These are phyloP conservation scores for Calonectria pseudoreteaudii DNA, from an alignment of 2,329 filamentous ascomycete genomes.

Conservation along the genomic window DNA sequence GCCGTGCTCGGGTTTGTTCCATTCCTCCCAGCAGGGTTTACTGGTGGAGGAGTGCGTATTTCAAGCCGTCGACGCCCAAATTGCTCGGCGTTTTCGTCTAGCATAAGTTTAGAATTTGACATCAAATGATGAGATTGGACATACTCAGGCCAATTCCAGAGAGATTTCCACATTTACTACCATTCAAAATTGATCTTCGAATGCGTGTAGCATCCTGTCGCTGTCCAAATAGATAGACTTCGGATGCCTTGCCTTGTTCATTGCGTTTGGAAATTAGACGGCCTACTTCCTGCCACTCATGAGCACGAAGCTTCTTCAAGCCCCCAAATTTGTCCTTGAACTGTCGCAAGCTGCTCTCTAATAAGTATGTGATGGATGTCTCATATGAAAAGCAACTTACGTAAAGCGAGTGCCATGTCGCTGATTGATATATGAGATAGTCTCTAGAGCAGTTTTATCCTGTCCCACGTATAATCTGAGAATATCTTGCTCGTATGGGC, in stretches of 20 bases:
- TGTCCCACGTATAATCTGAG: not conserved
- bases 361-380: not conserved
- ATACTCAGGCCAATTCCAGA: not conserved
- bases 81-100: not conserved
- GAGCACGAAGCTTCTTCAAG: not conserved
- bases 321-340: constrained; percentile 1
- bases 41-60: constrained; percentile 1
- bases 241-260: not conserved
- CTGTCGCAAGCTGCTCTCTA: not conserved
- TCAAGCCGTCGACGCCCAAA: not conserved
- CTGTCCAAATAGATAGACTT: not conserved
- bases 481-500: not conserved
- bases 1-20: too few relatives aligned
- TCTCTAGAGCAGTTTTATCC: not conserved
- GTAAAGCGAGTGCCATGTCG: not conserved
- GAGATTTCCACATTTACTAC: not conserved
- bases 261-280: not conserved
- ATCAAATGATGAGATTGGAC: too few relatives aligned
- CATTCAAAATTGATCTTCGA: not conserved
- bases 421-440: not conserved
- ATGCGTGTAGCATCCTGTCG: not conserved
- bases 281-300: not conserved
- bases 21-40: not conserved
- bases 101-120: not conserved
- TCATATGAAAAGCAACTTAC: not conserved